These are phyloP conservation scores for Podosphaera aphanis DNA, from an alignment of 2,329 filamentous ascomycete genomes.

Conservation along the genomic window DNA sequence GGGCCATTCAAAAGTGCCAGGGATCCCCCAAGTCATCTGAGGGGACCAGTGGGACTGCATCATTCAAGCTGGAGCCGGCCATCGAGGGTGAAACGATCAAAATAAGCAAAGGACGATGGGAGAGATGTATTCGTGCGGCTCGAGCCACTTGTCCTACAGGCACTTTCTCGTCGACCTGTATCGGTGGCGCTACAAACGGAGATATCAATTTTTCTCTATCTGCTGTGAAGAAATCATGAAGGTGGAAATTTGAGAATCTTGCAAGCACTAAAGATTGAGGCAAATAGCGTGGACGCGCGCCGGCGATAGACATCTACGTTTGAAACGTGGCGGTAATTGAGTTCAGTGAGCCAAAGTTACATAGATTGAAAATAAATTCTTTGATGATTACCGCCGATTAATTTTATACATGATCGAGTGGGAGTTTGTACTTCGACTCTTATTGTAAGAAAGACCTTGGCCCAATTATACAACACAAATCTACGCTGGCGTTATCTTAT, in stretches of 20 bases:
- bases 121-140: conserved; percentile 28
- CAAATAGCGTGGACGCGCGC: no score
- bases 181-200: conserved; percentile 7
- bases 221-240: not conserved
- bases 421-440: no score
- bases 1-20: conserved; percentile 22
- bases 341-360: not conserved
- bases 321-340: not conserved
- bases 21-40: conserved; percentile 20
- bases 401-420: no score
- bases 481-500: no score
- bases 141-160: conserved; percentile 8
- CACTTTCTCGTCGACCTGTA: conserved; percentile 8
- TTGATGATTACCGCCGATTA: not conserved
- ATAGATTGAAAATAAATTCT: not conserved
- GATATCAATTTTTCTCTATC: conserved; percentile 4
- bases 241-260: no score
- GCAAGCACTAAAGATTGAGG: no score
- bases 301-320: not conserved
- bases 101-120: conserved; percentile 28
- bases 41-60: conserved; percentile 23
- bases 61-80: conserved; percentile 23
- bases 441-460: no score
- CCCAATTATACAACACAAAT: no score
- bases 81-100: conserved; percentile 24